Evolutionary conservation across 495 filamentous ascomycete genomes (phyloP).

Genomic region (Massariosphaeria phaeospora): DNA sequence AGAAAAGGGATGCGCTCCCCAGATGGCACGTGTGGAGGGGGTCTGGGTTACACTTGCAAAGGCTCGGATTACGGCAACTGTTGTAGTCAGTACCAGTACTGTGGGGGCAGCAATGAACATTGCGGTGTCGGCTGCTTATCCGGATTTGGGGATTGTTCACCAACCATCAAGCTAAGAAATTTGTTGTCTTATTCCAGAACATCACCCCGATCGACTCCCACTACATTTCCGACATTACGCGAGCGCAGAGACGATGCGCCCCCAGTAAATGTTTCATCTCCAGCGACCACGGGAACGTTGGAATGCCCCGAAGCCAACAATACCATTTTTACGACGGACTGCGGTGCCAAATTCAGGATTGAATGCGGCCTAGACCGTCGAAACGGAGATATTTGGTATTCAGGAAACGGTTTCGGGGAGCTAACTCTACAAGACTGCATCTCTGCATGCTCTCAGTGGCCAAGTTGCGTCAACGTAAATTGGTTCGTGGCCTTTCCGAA

Average conservation of each 20-base stretch:
- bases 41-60: conserved; percentile 7
- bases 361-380: conserved; percentile 13
- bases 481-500: conserved; percentile 1
- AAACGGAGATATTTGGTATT: conserved; percentile 10
- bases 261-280: neutral
- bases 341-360: conserved; percentile 20
- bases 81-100: conserved; percentile 24
- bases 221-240: neutral
- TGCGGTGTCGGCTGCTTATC: conserved; percentile 2
- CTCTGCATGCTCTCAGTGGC: conserved; percentile 2
- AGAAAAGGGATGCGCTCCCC: conserved; percentile 10
- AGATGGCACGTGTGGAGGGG: conserved; percentile 15
- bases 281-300: neutral
- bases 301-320: conserved; percentile 14
- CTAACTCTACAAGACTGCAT: conserved; percentile 10
- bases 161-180: neutral
- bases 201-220: neutral
- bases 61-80: conserved; percentile 21
- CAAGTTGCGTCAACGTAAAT: conserved; percentile 8
- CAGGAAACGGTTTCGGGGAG: conserved; percentile 9
- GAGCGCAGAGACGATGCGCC: neutral
- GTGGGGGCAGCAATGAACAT: neutral
- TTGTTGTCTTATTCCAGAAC: neutral
- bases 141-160: conserved; percentile 3
- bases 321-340: conserved; percentile 11